These are phyloP conservation scores for Ceratobasidium sp. DNA, from an alignment of 1,284 basidiomycete genomes.

Conservation along the genomic window DNA sequence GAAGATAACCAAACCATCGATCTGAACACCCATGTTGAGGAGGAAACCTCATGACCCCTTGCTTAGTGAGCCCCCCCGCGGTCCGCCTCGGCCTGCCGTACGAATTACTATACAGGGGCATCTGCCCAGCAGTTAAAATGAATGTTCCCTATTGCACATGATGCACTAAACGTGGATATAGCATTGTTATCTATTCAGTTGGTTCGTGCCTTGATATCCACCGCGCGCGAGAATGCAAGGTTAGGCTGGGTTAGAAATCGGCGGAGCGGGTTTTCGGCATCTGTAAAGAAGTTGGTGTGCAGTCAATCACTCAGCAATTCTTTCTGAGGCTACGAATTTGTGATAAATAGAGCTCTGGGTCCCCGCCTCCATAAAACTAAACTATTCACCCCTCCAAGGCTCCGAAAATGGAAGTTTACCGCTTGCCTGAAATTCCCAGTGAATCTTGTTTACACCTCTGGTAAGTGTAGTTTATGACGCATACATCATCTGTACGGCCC, in stretches of 20 bases:
- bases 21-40: not conserved
- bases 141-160: not conserved
- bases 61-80: not conserved
- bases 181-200: not conserved
- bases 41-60: not conserved
- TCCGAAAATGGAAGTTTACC: not conserved
- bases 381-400: not conserved
- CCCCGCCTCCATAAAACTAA: not conserved
- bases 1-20: not conserved
- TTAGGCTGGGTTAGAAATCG: too few relatives aligned
- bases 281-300: too few relatives aligned
- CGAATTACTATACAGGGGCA: too few relatives aligned
- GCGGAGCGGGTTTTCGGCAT: too few relatives aligned
- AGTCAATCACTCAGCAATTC: too few relatives aligned
- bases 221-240: too few relatives aligned
- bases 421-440: not conserved
- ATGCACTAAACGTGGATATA: not conserved
- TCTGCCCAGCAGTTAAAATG: too few relatives aligned
- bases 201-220: not conserved
- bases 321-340: not conserved
- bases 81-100: too few relatives aligned
- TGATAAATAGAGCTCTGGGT: not conserved
- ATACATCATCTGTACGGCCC: not conserved
- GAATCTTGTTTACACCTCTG: not conserved
- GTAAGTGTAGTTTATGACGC: not conserved